Percentiles rank a stretch among this genome's conserved stretches.
Conservation (phyloP, 2,329 filamentous ascomycete genomes). For the Coleophoma cylindrospora region DNA sequence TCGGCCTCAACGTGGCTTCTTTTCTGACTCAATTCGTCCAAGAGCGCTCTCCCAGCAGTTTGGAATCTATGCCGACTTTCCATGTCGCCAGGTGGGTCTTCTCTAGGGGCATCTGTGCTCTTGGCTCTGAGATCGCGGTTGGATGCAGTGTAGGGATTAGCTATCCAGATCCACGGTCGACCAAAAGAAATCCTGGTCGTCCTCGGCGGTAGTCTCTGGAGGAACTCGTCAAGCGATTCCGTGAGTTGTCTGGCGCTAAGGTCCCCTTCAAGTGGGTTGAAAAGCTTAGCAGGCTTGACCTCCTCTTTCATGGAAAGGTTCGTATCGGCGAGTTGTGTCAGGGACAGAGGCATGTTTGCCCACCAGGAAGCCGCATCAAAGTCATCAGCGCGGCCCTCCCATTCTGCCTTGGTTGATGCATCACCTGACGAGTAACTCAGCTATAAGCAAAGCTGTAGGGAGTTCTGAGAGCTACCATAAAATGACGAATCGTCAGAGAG, state of each 20-base stretch:
- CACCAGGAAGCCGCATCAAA: constrained; percentile 50
- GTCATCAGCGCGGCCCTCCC: constrained; percentile 43
- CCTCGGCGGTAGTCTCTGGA: constrained; percentile 62
- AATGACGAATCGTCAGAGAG: constrained; percentile 46
- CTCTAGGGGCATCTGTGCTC: not conserved
- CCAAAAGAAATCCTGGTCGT: constrained; percentile 43
- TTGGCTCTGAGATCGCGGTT: constrained; percentile 23
- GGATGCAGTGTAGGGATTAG: constrained; percentile 50
- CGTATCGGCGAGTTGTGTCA: constrained; percentile 28
- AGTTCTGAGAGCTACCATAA: constrained; percentile 37
- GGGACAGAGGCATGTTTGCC: constrained; percentile 26
- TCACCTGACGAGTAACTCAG: constrained; percentile 41
- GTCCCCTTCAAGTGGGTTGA: constrained; percentile 55
- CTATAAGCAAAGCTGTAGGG: not conserved
- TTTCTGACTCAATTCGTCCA: constrained; percentile 29
- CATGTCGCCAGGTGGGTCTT: constrained; percentile 19
- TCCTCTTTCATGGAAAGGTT: constrained; percentile 11
- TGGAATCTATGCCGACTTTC: constrained; percentile 14
- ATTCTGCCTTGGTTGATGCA: constrained; percentile 37
- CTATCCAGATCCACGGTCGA: constrained; percentile 68
- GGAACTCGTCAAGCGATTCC: constrained; percentile 61
- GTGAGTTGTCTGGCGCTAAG: constrained; percentile 53
- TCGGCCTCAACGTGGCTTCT: constrained; percentile 44
- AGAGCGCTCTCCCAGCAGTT: constrained; percentile 15
- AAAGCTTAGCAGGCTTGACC: constrained; percentile 23